Evolutionary conservation across 371 early-diverging fungal genomes (phyloP), one percentile per base, ranked within the genome.

Genomic region (Mortierella sp.): DNA sequence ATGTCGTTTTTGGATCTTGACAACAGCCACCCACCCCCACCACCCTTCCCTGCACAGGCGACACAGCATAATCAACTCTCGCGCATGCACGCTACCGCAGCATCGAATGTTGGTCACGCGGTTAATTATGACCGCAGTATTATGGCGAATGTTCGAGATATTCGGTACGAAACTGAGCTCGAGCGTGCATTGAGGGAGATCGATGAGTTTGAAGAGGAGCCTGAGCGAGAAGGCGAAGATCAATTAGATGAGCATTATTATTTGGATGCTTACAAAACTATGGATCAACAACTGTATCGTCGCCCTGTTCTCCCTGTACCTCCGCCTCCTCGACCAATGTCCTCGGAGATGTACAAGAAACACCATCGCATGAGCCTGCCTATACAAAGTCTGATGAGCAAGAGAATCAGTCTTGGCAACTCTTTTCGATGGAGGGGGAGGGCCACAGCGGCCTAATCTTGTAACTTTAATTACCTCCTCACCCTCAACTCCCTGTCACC

Each of bases 251-350:
- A 70, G 54, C 69, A 72, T 30, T 80, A 80, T 40, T 80, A 75
- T 47, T 61, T 57, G 69, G 81, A 80, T 39, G 81, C 81, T 9
- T 75, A 75, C 70, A 80, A 72, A 60, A 68, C 81, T 16, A 75
- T 80, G 76, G 81, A 80, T 60, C 81, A 80, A 39, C 72, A 72
- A n/a, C 59, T 80, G 35, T 66, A 80, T 37, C 75, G 76, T 6
- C 65, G 72, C 1, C 81, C 81, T 1, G 49, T 64, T 14, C 59
- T 80, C 12, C 81, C 76, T 0, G 40, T 68, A 8, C 22, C 65
- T 1, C 45, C 68, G 6, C 62, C 80, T 11, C 75, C 80, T 5
- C 64, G 59, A 39, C 75, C 80, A 26, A 74, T 79, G 80, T 79
- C 80, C 26, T 35, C 72, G 18, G 79, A 74, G 45, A 67, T 62